phyloP scores from a whole-genome alignment of 2,329 filamentous ascomycete species.

The Xylariaceae sp. region DNA sequence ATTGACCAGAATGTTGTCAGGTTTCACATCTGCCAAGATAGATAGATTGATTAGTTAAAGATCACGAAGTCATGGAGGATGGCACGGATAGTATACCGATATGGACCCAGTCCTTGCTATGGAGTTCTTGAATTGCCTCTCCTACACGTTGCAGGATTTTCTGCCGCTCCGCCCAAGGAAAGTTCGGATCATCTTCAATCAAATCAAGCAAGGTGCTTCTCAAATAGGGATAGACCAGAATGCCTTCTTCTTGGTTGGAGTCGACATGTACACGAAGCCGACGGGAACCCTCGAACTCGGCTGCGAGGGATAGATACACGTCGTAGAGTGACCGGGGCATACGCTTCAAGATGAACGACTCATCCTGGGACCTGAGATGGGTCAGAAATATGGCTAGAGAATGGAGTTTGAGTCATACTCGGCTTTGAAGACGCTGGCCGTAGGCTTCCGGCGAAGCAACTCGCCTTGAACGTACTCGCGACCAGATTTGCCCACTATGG shows the following conservation, averaged over 20 bases:
- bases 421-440: conserved; percentile 33
- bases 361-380: conserved; percentile 29
- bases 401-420: conserved; percentile 31
- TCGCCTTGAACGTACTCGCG: conserved; percentile 34
- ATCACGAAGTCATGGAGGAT: conserved; percentile 9
- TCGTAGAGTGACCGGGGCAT: conserved; percentile 33
- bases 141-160: conserved; percentile 34
- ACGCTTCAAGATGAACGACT: conserved; percentile 35
- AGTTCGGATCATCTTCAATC: conserved; percentile 31
- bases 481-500: conserved; percentile 35
- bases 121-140: conserved; percentile 37
- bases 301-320: conserved; percentile 32
- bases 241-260: conserved; percentile 32
- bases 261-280: conserved; percentile 37
- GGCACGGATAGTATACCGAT: conserved; percentile 28
- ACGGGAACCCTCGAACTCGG: conserved; percentile 31
- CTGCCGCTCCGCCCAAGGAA: conserved; percentile 30
- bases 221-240: conserved; percentile 21
- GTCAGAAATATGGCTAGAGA: conserved; percentile 14
- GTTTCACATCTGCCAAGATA: conserved; percentile 36
- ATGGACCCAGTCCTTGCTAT: conserved; percentile 36
- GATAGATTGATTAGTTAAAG: conserved; percentile 23
- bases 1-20: conserved; percentile 37
- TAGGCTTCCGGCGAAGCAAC: conserved; percentile 28
- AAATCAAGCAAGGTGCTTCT: conserved; percentile 20